Evolutionary conservation across 257 asterid genomes (phyloP).

Genomic region (Solanum sitiens): DNA sequence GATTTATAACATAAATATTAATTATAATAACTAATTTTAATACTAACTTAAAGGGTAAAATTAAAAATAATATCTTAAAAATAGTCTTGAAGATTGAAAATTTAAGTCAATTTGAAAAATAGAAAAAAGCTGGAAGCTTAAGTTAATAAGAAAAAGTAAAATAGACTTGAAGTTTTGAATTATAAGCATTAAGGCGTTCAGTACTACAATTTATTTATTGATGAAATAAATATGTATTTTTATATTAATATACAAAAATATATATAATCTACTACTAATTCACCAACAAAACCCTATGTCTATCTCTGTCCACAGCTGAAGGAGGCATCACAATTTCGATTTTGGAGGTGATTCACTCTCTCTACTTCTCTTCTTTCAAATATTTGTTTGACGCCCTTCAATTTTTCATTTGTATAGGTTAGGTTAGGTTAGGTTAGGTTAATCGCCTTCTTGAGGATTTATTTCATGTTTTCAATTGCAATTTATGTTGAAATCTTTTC

Average conservation of each 20-base stretch:
- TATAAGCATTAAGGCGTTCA: not conserved
- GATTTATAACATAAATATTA: too few relatives aligned
- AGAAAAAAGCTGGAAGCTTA: too few relatives aligned
- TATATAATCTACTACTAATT: too few relatives aligned
- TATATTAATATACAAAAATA: too few relatives aligned
- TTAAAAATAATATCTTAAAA: too few relatives aligned
- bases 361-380: not conserved
- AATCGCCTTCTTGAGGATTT: not conserved
- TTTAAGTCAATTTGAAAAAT: too few relatives aligned
- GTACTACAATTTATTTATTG: not conserved
- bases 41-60: too few relatives aligned
- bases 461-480: not conserved
- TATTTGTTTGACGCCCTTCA: not conserved
- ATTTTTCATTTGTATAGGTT: not conserved
- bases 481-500: not conserved
- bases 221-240: too few relatives aligned
- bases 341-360: not conserved
- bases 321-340: not conserved
- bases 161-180: too few relatives aligned
- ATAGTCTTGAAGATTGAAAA: too few relatives aligned
- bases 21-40: too few relatives aligned
- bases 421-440: not conserved
- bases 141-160: too few relatives aligned
- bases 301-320: not conserved
- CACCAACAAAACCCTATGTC: not conserved